phyloP scores from a whole-genome alignment of 179 eudicot species.

The Sideroxylon spinosum region DNA sequence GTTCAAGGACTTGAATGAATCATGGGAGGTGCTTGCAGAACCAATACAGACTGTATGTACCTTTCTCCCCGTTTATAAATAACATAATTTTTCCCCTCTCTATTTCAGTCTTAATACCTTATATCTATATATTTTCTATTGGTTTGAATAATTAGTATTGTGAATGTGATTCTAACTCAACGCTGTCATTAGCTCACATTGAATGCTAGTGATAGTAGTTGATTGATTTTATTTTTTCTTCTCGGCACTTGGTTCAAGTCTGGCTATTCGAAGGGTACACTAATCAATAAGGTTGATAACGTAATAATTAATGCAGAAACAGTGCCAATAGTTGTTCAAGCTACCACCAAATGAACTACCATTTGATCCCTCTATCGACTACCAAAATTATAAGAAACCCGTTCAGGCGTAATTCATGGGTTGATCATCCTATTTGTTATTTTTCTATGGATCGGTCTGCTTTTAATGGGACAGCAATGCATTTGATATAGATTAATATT shows the following conservation, averaged over 20 bases:
- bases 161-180: background rate
- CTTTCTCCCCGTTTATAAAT: background rate
- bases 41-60: conserved; percentile 90
- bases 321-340: too few relatives aligned
- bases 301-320: too few relatives aligned
- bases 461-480: background rate
- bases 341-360: too few relatives aligned
- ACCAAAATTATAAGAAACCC: too few relatives aligned
- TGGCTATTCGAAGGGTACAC: background rate
- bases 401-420: background rate
- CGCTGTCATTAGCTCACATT: background rate
- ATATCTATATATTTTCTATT: background rate
- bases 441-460: background rate
- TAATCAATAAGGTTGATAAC: background rate
- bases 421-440: background rate
- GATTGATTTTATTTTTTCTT: background rate
- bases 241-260: background rate
- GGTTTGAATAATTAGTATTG: conserved; percentile 2
- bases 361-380: too few relatives aligned
- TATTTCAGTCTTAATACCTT: background rate
- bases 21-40: conserved; percentile 99
- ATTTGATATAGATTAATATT: background rate
- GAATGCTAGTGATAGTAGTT: background rate
- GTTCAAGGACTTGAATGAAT: conserved; percentile 64
- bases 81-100: background rate